Evolutionary conservation across 768 basidiomycete species (phyloP), one percentile per base, ranked within the genome.

Genomic region (Cystobasidium ongulense): DNA sequence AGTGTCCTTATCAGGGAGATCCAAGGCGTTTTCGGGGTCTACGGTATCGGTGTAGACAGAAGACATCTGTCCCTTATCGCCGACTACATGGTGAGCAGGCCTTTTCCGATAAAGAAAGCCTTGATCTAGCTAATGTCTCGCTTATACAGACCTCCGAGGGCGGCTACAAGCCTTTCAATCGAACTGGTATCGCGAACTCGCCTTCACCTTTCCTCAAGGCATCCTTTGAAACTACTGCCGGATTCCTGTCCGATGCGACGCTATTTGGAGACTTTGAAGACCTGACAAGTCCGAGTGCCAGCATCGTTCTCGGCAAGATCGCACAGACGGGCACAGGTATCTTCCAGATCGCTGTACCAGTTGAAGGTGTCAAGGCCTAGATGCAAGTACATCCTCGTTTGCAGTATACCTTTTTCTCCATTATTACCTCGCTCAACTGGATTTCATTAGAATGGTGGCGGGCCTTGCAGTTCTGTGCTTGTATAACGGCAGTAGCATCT

Each of bases 51-150:
- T 74, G 95, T 99, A 73, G 89, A 98, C 82, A 86, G 86, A 76
- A 87, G 96, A 59, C 96, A 99, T 83, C 84, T 98, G 61, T 92
- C 95, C 78, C 85, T 99, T 76, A 96, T 99, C 80, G 96, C 96
- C 17, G 96, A 99, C 81, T 99, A 98, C 81, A 99, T 99, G 96
- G 95, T 95, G 79, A 77, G 89, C n/a, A n/a, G n/a, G n/a, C n/a
- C 43, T 17, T 38, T 64, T 73, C 64, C 29, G 10, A 63, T 7
- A 15, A 27, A 57, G 50, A 23, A 38, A 70, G 27, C 11, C 11
- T 27, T 11, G 57, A 59, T 18, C 61, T 43, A 66, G 23, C 18
- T 61, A 31, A 13, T 41, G 25, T 63, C 72, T 66, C 21, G 25
- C 27, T 67, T 25, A 25, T 35, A 50, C 72, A 98, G 95, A 98